Conservation (phyloP, 73 alveolate species). For the Paramecium caudatum region DNA sequence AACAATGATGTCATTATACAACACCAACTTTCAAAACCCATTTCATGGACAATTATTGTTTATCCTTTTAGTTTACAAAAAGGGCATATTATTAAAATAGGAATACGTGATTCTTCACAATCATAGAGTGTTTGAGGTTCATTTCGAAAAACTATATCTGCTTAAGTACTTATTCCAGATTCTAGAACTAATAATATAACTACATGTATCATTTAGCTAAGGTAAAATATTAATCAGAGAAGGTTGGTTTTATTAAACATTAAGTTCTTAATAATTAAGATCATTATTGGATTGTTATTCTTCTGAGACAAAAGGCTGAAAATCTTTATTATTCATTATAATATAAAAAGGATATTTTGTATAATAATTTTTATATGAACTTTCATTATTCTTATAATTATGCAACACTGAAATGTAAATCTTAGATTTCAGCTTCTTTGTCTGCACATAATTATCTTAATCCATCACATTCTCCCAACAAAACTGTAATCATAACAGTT, state of each 20-base stretch:
- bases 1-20: background rate
- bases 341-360: too few species aligned
- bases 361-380: background rate
- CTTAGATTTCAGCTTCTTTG: constrained; percentile 9
- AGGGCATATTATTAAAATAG: background rate
- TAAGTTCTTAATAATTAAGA: too few species aligned
- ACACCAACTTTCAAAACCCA: constrained; percentile 2
- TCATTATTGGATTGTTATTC: too few species aligned
- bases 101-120: background rate
- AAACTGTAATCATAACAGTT: constrained; percentile 12
- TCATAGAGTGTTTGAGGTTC: too few species aligned
- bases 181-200: too few species aligned
- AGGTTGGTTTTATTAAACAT: too few species aligned
- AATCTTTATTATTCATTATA: too few species aligned
- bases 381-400: constrained; percentile 21
- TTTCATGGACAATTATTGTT: background rate
- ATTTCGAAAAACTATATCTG: too few species aligned
- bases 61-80: background rate
- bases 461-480: constrained; percentile 59
- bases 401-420: background rate
- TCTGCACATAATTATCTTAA: background rate
- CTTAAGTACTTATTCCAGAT: too few species aligned
- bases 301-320: too few species aligned
- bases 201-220: too few species aligned
- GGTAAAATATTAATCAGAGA: too few species aligned